These are phyloP conservation scores for Cyphellophora europaea DNA, from an alignment of 2,329 filamentous ascomycete genomes.

Conservation along the genomic window DNA sequence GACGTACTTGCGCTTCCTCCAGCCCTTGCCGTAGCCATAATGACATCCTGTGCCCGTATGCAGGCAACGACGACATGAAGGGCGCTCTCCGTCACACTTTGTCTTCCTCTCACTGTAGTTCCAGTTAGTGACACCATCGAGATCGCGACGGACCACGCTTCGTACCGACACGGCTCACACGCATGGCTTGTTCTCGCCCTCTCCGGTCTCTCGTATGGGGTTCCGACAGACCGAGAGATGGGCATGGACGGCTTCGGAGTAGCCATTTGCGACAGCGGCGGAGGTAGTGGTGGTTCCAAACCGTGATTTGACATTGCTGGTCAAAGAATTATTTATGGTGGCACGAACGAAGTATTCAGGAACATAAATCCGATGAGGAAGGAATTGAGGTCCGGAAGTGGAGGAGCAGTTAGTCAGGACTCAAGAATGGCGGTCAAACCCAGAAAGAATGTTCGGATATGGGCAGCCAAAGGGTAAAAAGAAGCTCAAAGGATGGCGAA, in stretches of 20 bases:
- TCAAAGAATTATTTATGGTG: too few relatives aligned
- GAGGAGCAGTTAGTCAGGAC: slow-evolving; percentile 1
- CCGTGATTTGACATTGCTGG: too few relatives aligned
- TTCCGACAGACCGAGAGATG: slow-evolving; percentile 7
- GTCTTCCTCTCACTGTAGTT: slow-evolving; percentile 16
- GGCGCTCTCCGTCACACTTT: slow-evolving; percentile 19
- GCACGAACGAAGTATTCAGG: too few relatives aligned
- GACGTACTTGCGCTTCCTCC: slow-evolving; percentile 20
- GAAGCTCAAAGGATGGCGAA: too few relatives aligned
- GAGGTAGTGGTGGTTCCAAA: slow-evolving; percentile 3
- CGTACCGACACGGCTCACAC: slow-evolving; percentile 16
- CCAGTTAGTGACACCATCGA: background rate
- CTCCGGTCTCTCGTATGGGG: slow-evolving; percentile 17
- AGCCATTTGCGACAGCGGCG: slow-evolving; percentile 1
- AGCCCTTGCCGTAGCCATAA: slow-evolving; percentile 20
- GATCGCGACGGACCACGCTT: background rate
- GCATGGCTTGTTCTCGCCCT: slow-evolving; percentile 19
- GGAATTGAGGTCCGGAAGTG: slow-evolving; percentile 1
- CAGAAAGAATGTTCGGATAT: too few relatives aligned
- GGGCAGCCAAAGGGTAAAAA: too few relatives aligned
- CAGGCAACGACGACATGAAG: slow-evolving; percentile 17
- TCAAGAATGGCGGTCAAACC: too few relatives aligned
- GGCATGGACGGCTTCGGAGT: slow-evolving; percentile 5
- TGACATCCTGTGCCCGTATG: slow-evolving; percentile 18
- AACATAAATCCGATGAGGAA: slow-evolving; percentile 4